Evolutionary conservation across 345 rosid genomes (phyloP), one percentile per base, ranked within the genome.

Genomic region (Acer yangbiense): DNA sequence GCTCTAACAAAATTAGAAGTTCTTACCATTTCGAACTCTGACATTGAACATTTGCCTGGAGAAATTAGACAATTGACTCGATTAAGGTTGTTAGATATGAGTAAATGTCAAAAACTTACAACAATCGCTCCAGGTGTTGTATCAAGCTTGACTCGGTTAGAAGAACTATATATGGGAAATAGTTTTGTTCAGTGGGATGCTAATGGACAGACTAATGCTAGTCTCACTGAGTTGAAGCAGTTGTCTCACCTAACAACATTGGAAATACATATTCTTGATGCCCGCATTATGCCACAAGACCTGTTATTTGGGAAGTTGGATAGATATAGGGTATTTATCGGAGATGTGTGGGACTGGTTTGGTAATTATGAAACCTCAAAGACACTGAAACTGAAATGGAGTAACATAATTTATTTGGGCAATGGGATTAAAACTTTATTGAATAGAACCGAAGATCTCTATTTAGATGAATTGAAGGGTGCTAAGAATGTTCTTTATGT

Each of bases 131-230:
- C 86, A 13, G 64, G 65, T 71, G 72, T 83, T 3, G 12, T 85
- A 3, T 39, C 76, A 52, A 41, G 65, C 0, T 69, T 85, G 71
- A 18, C 62, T 3, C 18, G 2, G 2, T 52, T 85, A 61, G 86
- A 85, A 43, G 88, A 82, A 3, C 54, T 85, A 3, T 25, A 13
- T 17, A 68, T 83, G 68, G 41, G 58, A 3, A 54, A 67, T 8
- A 73, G 72, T 64, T 76, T 74, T 50, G 32, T 54, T 20, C 27
- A 52, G 0, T 85, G 88, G 88, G 84, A 78, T 1, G 23, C 1
- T 35, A 74, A 68, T 23, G 76, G 65, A 9, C 25, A 2, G 27
- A 55, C 35, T 1, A 82, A 67, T 72, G 85, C 80, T 8, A 80
- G 73, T 60, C 73, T 85, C 2, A 44, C 1, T 4, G 86, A 80